These are phyloP conservation scores for Trebouxia sp. DNA, from an alignment of 139 green algal species.

Conservation along the genomic window DNA sequence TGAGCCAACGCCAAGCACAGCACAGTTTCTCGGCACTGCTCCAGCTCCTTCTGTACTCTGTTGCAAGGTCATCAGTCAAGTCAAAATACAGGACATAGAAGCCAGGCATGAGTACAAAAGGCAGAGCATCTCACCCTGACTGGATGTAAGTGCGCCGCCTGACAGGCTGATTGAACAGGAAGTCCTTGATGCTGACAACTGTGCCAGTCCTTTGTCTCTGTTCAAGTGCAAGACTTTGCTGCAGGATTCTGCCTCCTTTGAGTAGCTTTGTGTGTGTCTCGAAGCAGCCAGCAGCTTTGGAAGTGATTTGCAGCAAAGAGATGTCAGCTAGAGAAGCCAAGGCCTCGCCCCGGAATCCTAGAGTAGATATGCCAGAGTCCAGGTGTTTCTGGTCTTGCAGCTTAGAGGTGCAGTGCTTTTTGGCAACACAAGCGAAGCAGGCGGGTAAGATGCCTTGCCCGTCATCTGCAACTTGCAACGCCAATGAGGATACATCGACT, in stretches of 20 bases:
- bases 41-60: constrained; percentile 46
- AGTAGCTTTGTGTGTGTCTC: constrained; percentile 50
- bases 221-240: constrained; percentile 34
- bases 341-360: constrained; percentile 65
- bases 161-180: constrained; percentile 53
- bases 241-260: not conserved
- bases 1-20: constrained; percentile 39
- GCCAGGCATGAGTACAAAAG: no score
- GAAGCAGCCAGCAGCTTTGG: constrained; percentile 48
- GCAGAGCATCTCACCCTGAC: constrained; percentile 25
- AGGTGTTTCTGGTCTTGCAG: constrained; percentile 12
- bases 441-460: constrained; percentile 41
- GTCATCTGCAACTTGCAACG: constrained; percentile 55
- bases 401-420: constrained; percentile 45
- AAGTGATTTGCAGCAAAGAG: constrained; percentile 47
- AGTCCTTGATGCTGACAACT: constrained; percentile 33
- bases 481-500: constrained; percentile 18
- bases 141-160: constrained; percentile 10
- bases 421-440: constrained; percentile 32
- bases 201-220: constrained; percentile 46
- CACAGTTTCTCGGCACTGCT: constrained; percentile 30
- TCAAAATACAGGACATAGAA: not conserved
- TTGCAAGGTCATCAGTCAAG: not conserved
- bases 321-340: constrained; percentile 41
- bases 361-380: constrained; percentile 12